Conservation (phyloP, 768 basidiomycete genomes). For the Hysterangium stoloniferum region DNA sequence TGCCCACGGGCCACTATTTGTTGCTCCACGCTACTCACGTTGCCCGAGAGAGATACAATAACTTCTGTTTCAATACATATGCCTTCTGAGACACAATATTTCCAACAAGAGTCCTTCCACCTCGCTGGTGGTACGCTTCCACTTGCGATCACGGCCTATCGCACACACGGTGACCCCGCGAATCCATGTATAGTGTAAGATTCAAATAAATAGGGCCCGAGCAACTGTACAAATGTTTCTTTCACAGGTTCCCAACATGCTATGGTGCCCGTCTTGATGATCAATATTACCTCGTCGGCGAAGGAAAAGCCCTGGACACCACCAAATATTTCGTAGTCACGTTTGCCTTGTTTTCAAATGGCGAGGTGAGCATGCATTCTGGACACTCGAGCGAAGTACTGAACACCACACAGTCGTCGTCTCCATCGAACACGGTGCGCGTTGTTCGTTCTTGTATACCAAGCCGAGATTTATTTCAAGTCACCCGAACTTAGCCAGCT, state of each 20-base stretch:
- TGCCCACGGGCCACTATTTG: no score
- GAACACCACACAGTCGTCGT: not conserved
- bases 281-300: constrained; percentile 43
- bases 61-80: not conserved
- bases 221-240: not conserved
- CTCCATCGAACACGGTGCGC: not conserved
- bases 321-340: not conserved
- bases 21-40: no score
- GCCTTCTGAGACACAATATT: constrained; percentile 30
- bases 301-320: constrained; percentile 21
- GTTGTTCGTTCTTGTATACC: no score
- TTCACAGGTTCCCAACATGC: constrained; percentile 26
- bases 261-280: constrained; percentile 47
- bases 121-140: constrained; percentile 46
- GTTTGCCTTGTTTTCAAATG: not conserved
- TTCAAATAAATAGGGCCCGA: not conserved
- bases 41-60: no score
- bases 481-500: not conserved
- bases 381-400: not conserved
- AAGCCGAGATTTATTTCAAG: not conserved
- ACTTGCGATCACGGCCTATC: constrained; percentile 49
- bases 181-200: constrained; percentile 53
- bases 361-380: not conserved
- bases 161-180: constrained; percentile 41
- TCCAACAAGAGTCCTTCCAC: constrained; percentile 48